These are phyloP conservation scores for Fusarium metavorans DNA, from an alignment of 2,329 filamentous ascomycete species.

Conservation along the genomic window DNA sequence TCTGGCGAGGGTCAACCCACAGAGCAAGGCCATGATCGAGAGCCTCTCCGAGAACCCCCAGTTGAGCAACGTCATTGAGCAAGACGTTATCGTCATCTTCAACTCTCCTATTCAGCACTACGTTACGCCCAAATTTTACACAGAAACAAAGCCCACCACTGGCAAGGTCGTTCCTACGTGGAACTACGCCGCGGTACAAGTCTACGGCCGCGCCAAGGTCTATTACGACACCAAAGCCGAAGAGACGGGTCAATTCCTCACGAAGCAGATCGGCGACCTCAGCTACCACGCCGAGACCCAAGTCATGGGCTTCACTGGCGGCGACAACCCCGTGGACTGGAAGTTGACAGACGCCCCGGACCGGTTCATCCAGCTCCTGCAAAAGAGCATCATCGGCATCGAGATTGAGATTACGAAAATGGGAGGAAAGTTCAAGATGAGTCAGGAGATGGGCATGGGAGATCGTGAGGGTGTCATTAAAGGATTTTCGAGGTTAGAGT, in stretches of 20 bases:
- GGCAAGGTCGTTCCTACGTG: conserved; percentile 78
- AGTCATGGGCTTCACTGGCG: conserved; percentile 67
- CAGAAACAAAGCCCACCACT: conserved; percentile 71
- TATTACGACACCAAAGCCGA: conserved; percentile 62
- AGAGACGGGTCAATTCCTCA: conserved; percentile 59
- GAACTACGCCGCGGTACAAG: conserved; percentile 76
- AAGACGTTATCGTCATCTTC: conserved; percentile 74
- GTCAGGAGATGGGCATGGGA: conserved; percentile 66
- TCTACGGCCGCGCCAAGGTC: conserved; percentile 68
- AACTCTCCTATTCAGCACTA: conserved; percentile 70
- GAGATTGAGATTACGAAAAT: conserved; percentile 68
- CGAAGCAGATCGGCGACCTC: conserved; percentile 65
- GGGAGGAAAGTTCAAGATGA: conserved; percentile 76
- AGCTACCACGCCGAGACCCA: conserved; percentile 61
- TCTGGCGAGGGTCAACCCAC: conserved; percentile 72
- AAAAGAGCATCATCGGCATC: conserved; percentile 70
- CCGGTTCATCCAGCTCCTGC: conserved; percentile 66
- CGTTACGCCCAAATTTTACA: conserved; percentile 77
- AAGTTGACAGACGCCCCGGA: conserved; percentile 67
- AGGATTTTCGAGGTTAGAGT: conserved; percentile 60
- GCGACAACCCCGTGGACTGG: conserved; percentile 59
- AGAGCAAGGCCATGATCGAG: conserved; percentile 71
- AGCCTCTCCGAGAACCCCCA: conserved; percentile 37
- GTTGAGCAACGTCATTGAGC: conserved; percentile 49
- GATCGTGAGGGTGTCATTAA: conserved; percentile 68